phyloP scores from a whole-genome alignment of 1,139 yeast species.

The Ogataea hybrid region DNA sequence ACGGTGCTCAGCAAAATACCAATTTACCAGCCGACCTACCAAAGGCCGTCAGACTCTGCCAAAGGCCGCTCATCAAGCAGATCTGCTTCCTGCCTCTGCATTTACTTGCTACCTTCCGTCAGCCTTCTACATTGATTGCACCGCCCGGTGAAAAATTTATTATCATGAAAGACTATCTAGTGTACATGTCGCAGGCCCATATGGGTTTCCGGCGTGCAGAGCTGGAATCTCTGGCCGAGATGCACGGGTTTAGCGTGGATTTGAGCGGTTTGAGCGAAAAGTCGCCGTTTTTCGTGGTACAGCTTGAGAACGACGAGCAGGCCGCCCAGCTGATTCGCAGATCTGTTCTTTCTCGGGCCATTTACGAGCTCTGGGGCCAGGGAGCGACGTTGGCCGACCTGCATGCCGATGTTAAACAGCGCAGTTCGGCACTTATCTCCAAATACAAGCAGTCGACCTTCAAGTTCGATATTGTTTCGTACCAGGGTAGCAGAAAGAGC shows the following conservation, averaged over 20 bases:
- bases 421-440: slow-evolving; percentile 29
- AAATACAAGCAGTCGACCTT: slow-evolving; percentile 50
- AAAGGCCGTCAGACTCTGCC: no score
- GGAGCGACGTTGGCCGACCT: slow-evolving; percentile 57
- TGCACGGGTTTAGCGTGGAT: slow-evolving; percentile 56
- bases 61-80: no score
- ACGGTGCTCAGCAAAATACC: no score
- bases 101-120: no score
- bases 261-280: slow-evolving; percentile 55
- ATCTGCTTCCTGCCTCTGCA: no score
- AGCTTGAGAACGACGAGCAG: slow-evolving; percentile 59
- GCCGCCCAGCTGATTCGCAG: slow-evolving; percentile 65
- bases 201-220: slow-evolving; percentile 80
- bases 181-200: slow-evolving; percentile 83
- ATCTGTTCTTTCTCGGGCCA: slow-evolving; percentile 68
- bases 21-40: no score
- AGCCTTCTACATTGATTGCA: slow-evolving; percentile 1
- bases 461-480: slow-evolving; percentile 79
- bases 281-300: slow-evolving; percentile 70
- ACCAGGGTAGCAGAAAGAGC: slow-evolving; percentile 57
- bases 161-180: slow-evolving; percentile 56
- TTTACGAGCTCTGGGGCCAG: slow-evolving; percentile 83
- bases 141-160: slow-evolving; percentile 9
- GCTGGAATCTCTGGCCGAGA: slow-evolving; percentile 75
- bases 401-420: slow-evolving; percentile 50